Evolutionary conservation across 345 rosid genomes (phyloP).

Genomic region (Abelmoschus esculentus): DNA sequence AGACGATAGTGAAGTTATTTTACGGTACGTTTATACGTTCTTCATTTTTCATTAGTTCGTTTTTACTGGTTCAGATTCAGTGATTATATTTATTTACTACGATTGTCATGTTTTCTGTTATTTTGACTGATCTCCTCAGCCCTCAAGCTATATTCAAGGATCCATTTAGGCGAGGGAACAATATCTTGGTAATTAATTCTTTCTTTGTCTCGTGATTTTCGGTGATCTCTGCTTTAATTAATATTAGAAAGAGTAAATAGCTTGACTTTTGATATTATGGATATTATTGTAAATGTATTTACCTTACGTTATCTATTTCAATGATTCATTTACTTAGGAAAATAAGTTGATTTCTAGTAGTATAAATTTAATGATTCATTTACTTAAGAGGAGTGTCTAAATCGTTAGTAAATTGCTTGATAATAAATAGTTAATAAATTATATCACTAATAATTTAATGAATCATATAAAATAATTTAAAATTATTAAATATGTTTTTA

Average conservation of each 20-base stretch:
- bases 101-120: background rate
- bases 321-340: background rate
- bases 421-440: no score
- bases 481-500: no score
- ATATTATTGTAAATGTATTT: background rate
- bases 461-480: no score
- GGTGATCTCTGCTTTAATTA: background rate
- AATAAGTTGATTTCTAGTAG: no score
- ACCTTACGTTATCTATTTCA: background rate
- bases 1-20: constrained; percentile 69
- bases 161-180: constrained; percentile 68
- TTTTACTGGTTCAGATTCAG: background rate
- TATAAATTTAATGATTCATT: no score
- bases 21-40: constrained; percentile 30
- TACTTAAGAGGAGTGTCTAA: no score
- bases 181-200: constrained; percentile 47
- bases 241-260: background rate
- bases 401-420: no score
- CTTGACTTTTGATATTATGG: background rate
- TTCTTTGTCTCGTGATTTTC: constrained; percentile 3
- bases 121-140: constrained; percentile 20
- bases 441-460: no score
- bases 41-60: background rate
- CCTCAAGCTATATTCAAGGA: constrained; percentile 74
- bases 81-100: no score